Percentiles rank a stretch among this genome's conserved stretches.
phyloP scores from a whole-genome alignment of 2,329 filamentous ascomycete genomes.

The Annulohypoxylon truncatum region DNA sequence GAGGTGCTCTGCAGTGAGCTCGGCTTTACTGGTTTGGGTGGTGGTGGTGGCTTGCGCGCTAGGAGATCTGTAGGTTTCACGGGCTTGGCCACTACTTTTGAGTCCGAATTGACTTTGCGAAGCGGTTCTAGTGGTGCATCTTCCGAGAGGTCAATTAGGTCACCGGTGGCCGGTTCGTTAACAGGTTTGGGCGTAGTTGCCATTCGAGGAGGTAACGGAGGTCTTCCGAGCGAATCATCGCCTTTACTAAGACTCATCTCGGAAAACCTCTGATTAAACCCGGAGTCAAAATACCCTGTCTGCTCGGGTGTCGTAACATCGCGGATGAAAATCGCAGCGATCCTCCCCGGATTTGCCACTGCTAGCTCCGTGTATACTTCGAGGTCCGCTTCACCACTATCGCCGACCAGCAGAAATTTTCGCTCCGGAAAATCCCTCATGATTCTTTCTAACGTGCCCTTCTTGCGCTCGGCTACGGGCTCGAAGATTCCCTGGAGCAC shows the following conservation, averaged over 20 bases:
- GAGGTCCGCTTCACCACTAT: conserved; percentile 95
- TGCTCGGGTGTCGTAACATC: conserved; percentile 87
- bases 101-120: conserved; percentile 51
- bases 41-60: conserved; percentile 58
- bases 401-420: conserved; percentile 90
- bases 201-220: conserved; percentile 51
- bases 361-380: conserved; percentile 98
- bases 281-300: conserved; percentile 81
- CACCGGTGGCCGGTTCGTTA: conserved; percentile 62
- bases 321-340: conserved; percentile 91
- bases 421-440: conserved; percentile 89
- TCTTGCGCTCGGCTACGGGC: conserved; percentile 94
- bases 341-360: conserved; percentile 81
- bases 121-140: conserved; percentile 59
- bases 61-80: conserved; percentile 49
- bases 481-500: conserved; percentile 99
- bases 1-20: conserved; percentile 62
- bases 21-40: conserved; percentile 70
- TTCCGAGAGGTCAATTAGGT: conserved; percentile 70
- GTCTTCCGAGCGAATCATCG: conserved; percentile 44
- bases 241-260: conserved; percentile 24
- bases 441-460: conserved; percentile 85
- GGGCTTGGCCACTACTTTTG: conserved; percentile 44
- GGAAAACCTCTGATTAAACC: conserved; percentile 41
- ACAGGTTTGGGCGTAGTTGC: conserved; percentile 41